Conservation (phyloP, 208 protist genomes). For the Leptomonas pyrrhocoris region DNA sequence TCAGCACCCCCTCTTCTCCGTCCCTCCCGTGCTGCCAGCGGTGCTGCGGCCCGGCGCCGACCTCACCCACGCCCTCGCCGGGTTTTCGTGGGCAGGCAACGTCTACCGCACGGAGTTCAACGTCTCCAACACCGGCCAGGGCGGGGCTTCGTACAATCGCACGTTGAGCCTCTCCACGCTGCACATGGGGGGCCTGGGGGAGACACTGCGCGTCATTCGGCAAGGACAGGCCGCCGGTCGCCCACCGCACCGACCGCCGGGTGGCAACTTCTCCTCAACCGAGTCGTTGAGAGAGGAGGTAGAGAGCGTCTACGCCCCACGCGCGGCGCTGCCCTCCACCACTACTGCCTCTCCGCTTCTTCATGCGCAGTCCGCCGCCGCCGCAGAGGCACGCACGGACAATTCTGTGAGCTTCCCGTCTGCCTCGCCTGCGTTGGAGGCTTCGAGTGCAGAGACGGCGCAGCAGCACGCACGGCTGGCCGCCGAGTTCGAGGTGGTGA, state of each 20-base stretch:
- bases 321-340: slow-evolving; percentile 5
- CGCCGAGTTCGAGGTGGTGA: slow-evolving; percentile 40
- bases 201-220: slow-evolving; percentile 28
- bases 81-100: background rate
- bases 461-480: slow-evolving; percentile 1
- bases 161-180: slow-evolving; percentile 15
- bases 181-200: slow-evolving; percentile 35
- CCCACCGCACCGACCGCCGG: background rate
- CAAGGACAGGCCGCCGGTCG: background rate
- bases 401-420: background rate
- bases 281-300: slow-evolving; percentile 16
- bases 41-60: background rate
- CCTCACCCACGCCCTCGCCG: background rate
- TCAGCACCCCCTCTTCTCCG: slow-evolving; percentile 25
- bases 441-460: background rate
- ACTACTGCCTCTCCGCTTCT: background rate
- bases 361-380: background rate
- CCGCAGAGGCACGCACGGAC: background rate
- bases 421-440: background rate
- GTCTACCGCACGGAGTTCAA: slow-evolving; percentile 26
- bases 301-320: slow-evolving; percentile 30
- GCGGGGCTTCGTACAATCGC: slow-evolving; percentile 35
- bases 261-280: slow-evolving; percentile 3
- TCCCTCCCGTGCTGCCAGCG: slow-evolving; percentile 7
- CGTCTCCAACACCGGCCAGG: slow-evolving; percentile 10